Conservation (phyloP, 805 yeast genomes). For the Groenewaldozyma salmanticensis region DNA sequence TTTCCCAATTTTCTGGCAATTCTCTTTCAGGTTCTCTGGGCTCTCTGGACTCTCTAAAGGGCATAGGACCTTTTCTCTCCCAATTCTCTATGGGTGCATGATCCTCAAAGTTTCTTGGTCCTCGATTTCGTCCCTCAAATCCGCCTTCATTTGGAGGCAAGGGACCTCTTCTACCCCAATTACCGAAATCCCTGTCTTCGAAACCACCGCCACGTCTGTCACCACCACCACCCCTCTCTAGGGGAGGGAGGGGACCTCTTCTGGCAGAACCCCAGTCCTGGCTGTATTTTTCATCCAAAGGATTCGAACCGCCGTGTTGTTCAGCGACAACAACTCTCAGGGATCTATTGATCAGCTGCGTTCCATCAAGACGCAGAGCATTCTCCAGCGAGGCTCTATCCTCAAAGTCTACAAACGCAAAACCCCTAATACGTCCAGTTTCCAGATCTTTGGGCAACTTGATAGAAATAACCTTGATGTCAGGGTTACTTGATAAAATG, state of each 20-base stretch:
- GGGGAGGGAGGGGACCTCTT: slow-evolving; percentile 17
- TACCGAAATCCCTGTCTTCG: slow-evolving; percentile 17
- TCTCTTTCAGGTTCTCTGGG: slow-evolving; percentile 40
- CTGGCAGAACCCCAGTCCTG: slow-evolving; percentile 24
- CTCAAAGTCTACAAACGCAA: slow-evolving; percentile 82
- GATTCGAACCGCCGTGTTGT: slow-evolving; percentile 29
- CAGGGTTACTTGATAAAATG: slow-evolving; percentile 30
- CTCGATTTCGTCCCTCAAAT: slow-evolving; percentile 9
- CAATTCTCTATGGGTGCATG: slow-evolving; percentile 1
- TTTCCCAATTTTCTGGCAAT: slow-evolving; percentile 25
- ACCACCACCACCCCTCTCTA: slow-evolving; percentile 26
- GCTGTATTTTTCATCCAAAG: slow-evolving; percentile 32
- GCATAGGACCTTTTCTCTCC: slow-evolving; percentile 1
- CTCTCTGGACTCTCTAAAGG: background rate
- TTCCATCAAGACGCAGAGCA: slow-evolving; percentile 67
- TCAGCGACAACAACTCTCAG: slow-evolving; percentile 72
- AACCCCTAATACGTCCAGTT: slow-evolving; percentile 69
- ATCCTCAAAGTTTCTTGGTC: slow-evolving; percentile 6
- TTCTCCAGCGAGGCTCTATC: slow-evolving; percentile 67
- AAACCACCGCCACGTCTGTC: slow-evolving; percentile 28
- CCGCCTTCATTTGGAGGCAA: slow-evolving; percentile 42
- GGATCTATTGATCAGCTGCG: slow-evolving; percentile 60
- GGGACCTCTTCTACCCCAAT: slow-evolving; percentile 34
- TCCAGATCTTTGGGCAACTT: slow-evolving; percentile 63
- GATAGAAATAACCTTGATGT: slow-evolving; percentile 46